Percentiles rank a stretch among this genome's conserved stretches.
Conservation (phyloP, 2,329 filamentous ascomycete genomes). For the Aspergillus ustus region DNA sequence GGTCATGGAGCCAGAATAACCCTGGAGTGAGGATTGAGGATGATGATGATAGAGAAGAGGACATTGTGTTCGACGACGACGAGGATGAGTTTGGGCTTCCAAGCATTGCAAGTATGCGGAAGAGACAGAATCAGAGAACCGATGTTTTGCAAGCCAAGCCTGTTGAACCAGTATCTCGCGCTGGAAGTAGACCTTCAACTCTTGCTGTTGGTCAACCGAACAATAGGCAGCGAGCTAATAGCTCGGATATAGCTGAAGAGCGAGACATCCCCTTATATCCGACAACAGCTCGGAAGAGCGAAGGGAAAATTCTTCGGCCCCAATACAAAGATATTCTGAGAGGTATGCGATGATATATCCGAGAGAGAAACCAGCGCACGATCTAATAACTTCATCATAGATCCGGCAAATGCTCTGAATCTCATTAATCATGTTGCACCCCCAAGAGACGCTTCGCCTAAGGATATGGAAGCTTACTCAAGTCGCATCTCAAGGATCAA, state of each 20-base stretch:
- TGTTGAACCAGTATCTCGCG: constrained; percentile 49
- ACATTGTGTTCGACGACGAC: constrained; percentile 81
- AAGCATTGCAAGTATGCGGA: constrained; percentile 88
- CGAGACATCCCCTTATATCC: constrained; percentile 82
- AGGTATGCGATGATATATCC: constrained; percentile 49
- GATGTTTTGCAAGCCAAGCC: constrained; percentile 38
- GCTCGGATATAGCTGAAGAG: constrained; percentile 92
- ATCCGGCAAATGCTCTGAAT: constrained; percentile 91
- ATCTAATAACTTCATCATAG: constrained; percentile 33
- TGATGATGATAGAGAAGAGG: constrained; percentile 68
- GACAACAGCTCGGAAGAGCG: constrained; percentile 81
- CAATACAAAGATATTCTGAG: constrained; percentile 96
- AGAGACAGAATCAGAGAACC: constrained; percentile 61
- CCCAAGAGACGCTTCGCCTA: constrained; percentile 73
- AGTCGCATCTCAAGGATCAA: constrained; percentile 92
- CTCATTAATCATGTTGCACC: constrained; percentile 85
- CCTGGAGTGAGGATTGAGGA: constrained; percentile 53
- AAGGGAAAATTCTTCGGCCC: constrained; percentile 95
- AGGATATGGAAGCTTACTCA: constrained; percentile 84
- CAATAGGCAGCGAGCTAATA: constrained; percentile 75
- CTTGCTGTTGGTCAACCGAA: constrained; percentile 41
- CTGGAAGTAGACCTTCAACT: constrained; percentile 28
- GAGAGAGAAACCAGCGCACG: background rate
- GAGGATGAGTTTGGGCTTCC: constrained; percentile 96
- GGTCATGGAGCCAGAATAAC: constrained; percentile 70